Evolutionary conservation across 768 basidiomycete species (phyloP).

Genomic region (Flagelloscypha sp.): DNA sequence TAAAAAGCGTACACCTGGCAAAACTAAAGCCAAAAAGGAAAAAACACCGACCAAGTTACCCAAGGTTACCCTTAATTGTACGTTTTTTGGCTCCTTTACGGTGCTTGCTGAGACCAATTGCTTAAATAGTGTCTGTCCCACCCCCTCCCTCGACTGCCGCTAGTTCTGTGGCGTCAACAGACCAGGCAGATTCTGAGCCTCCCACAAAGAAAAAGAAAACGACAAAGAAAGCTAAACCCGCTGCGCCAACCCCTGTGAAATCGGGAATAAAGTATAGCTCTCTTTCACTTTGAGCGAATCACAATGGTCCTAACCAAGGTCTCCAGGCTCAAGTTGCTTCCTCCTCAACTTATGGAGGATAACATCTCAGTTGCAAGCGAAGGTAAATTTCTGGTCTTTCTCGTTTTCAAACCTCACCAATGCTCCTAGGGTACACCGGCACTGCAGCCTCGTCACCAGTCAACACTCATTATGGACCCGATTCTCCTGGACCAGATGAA

Average conservation of each 20-base stretch:
- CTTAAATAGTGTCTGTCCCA: too few relatives aligned
- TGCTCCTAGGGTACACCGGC: conserved; percentile 45
- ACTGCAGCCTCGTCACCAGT: conserved; percentile 71
- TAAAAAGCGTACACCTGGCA: too few relatives aligned
- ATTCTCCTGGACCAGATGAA: conserved; percentile 45
- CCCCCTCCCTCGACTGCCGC: too few relatives aligned
- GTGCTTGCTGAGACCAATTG: too few relatives aligned
- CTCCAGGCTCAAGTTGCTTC: conserved; percentile 20
- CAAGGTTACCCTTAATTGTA: too few relatives aligned
- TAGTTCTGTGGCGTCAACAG: too few relatives aligned
- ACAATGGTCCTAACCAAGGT: conserved; percentile 2
- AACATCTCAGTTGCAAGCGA: conserved; percentile 53
- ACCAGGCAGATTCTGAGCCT: conserved; percentile 10
- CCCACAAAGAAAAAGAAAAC: conserved; percentile 20
- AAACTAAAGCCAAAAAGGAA: too few relatives aligned
- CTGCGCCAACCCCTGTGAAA: conserved; percentile 4
- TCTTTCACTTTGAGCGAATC: too few relatives aligned
- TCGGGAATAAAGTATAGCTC: conserved; percentile 7
- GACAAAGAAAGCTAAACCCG: conserved; percentile 4
- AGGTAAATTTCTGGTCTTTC: conserved; percentile 29
- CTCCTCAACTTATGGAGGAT: conserved; percentile 32
- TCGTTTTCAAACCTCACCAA: conserved; percentile 5
- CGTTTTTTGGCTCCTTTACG: too few relatives aligned
- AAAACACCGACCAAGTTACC: too few relatives aligned
- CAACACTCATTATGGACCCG: conserved; percentile 37